Conservation (phyloP, 1,284 basidiomycete species). For the Stygiomarasmius scandens region DNA sequence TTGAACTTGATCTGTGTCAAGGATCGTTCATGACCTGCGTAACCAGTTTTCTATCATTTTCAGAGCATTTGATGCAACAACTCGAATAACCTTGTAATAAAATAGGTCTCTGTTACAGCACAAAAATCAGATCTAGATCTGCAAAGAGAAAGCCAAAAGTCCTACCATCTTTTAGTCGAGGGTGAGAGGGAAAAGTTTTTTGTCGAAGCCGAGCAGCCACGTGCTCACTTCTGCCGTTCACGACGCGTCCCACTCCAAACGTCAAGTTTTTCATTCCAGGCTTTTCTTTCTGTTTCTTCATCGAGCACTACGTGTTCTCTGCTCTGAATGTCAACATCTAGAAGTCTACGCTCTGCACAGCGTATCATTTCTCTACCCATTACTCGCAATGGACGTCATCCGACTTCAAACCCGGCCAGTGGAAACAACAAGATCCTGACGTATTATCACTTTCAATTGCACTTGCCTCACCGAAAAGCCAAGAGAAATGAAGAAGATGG, state of each 20-base stretch:
- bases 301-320: not conserved
- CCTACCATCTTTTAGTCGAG: constrained; percentile 1
- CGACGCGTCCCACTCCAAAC: not conserved
- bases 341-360: constrained; percentile 27
- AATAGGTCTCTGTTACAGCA: constrained; percentile 21
- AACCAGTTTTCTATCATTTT: not conserved
- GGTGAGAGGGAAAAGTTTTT: not conserved
- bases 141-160: not conserved
- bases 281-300: not conserved
- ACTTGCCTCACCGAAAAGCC: constrained; percentile 11
- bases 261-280: no score
- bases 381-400: constrained; percentile 24
- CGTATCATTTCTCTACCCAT: constrained; percentile 42
- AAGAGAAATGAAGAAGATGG: constrained; percentile 15
- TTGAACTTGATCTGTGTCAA: constrained; percentile 98
- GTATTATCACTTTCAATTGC: constrained; percentile 49
- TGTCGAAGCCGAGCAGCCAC: not conserved
- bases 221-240: not conserved
- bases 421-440: constrained; percentile 22
- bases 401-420: not conserved
- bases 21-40: constrained; percentile 92
- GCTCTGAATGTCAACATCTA: constrained; percentile 3
- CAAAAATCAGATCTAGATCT: not conserved
- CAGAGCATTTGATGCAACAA: not conserved
- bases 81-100: constrained; percentile 19